Evolutionary conservation across 2,329 filamentous ascomycete species (phyloP).

Genomic region (Coniosporium uncinatum): DNA sequence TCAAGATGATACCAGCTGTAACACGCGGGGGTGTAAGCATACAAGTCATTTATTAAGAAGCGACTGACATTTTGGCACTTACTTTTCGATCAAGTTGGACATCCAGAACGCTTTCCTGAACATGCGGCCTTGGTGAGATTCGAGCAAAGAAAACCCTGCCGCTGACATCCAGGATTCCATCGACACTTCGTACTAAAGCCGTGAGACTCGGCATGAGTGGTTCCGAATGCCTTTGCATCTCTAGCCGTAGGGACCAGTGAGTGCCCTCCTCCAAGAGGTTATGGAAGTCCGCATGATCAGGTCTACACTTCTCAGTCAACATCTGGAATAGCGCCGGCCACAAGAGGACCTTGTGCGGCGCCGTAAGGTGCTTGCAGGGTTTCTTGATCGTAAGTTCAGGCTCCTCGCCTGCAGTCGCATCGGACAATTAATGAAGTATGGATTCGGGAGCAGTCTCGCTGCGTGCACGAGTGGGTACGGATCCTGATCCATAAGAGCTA

Average conservation of each 20-base stretch:
- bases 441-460: too few relatives aligned
- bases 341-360: slow-evolving; percentile 11
- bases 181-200: too few relatives aligned
- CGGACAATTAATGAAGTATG: too few relatives aligned
- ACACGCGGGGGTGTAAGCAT: too few relatives aligned
- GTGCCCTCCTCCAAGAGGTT: neutral
- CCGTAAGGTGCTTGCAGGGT: slow-evolving; percentile 13
- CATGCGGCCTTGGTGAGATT: slow-evolving; percentile 27
- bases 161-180: neutral
- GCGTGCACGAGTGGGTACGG: too few relatives aligned
- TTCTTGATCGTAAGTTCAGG: neutral
- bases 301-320: slow-evolving; percentile 20
- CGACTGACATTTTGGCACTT: slow-evolving; percentile 11
- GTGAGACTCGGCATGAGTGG: too few relatives aligned
- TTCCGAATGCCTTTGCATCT: neutral
- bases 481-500: too few relatives aligned
- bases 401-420: too few relatives aligned
- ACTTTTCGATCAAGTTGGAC: slow-evolving; percentile 50
- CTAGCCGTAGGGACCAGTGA: neutral
- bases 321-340: slow-evolving; percentile 9
- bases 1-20: slow-evolving; percentile 33
- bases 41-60: slow-evolving; percentile 3
- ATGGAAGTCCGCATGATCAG: slow-evolving; percentile 11
- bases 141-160: too few relatives aligned
- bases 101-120: slow-evolving; percentile 40